A percentile compares a stretch with the other conserved stretches of the same genome.
Conservation (phyloP, 768 basidiomycete genomes). For the Boletellus emodensis region DNA sequence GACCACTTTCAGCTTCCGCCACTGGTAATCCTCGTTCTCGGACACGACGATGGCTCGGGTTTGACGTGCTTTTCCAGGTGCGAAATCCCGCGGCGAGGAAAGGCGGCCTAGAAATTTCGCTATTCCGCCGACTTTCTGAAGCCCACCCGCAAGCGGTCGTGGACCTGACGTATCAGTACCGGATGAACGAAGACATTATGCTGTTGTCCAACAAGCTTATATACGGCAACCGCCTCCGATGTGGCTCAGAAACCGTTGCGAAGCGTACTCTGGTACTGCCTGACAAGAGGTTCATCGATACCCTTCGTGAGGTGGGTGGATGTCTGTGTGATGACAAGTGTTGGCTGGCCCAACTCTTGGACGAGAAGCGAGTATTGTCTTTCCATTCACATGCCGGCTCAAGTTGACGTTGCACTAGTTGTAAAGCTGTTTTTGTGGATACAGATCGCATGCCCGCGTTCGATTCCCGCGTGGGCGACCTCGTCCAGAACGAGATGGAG, state of each 20-base stretch:
- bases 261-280: constrained; percentile 54
- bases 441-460: constrained; percentile 77
- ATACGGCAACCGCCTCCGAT: constrained; percentile 71
- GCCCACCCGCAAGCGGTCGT: constrained; percentile 83
- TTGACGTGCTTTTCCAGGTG: constrained; percentile 48
- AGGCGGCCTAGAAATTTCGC: constrained; percentile 83
- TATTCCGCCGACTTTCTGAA: constrained; percentile 86
- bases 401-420: constrained; percentile 40
- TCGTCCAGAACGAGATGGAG: constrained; percentile 87
- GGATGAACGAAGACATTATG: constrained; percentile 99
- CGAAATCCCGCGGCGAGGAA: constrained; percentile 73
- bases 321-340: constrained; percentile 43
- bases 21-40: constrained; percentile 48
- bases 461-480: constrained; percentile 81
- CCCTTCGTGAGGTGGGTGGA: constrained; percentile 37
- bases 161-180: constrained; percentile 84
- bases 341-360: constrained; percentile 67
- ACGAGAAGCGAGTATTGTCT: constrained; percentile 51
- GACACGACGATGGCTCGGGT: not conserved
- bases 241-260: constrained; percentile 74
- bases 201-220: constrained; percentile 81
- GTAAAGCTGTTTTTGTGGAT: constrained; percentile 89
- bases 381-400: not conserved
- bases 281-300: constrained; percentile 38
- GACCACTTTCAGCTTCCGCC: constrained; percentile 98